A percentile compares a stretch with the other conserved stretches of the same genome.
Conservation (phyloP, 768 basidiomycete genomes). For the Mycena haematopus region DNA sequence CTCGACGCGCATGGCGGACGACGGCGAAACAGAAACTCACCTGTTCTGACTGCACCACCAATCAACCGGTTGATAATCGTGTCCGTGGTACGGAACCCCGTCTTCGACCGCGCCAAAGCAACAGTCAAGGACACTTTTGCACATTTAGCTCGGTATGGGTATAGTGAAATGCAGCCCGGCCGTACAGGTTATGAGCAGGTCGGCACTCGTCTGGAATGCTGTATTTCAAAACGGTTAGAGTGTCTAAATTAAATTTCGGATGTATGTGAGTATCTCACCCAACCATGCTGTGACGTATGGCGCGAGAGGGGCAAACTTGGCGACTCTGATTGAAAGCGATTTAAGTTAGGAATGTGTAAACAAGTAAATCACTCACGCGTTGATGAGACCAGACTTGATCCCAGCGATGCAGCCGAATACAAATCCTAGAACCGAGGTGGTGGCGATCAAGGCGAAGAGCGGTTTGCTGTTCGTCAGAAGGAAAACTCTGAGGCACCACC, state of each 20-base stretch:
- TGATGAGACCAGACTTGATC: slow-evolving; percentile 36
- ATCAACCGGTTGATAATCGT: slow-evolving; percentile 29
- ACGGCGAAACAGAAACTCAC: neutral
- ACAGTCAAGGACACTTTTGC: slow-evolving; percentile 23
- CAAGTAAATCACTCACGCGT: slow-evolving; percentile 29
- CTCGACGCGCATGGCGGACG: neutral
- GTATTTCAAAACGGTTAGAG: neutral
- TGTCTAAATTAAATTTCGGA: neutral
- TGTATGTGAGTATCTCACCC: slow-evolving; percentile 13
- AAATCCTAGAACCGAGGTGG: slow-evolving; percentile 35
- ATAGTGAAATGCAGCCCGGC: neutral
- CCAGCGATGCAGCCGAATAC: slow-evolving; percentile 36
- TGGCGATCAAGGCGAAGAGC: slow-evolving; percentile 32
- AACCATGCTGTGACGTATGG: slow-evolving; percentile 41
- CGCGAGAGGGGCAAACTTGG: slow-evolving; percentile 32
- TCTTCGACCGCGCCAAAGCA: slow-evolving; percentile 21
- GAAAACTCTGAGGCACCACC: slow-evolving; percentile 13
- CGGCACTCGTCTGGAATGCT: slow-evolving; percentile 28
- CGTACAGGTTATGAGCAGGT: slow-evolving; percentile 25
- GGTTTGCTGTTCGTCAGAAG: slow-evolving; percentile 21
- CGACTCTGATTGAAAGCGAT: slow-evolving; percentile 25
- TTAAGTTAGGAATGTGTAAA: too few species aligned
- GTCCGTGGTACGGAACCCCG: slow-evolving; percentile 24
- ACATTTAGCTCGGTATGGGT: neutral
- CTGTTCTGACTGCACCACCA: slow-evolving; percentile 23